Base-by-base conservation (phyloP, 1,139 yeast species). In the Arxiozyma heterogenica region DNA sequence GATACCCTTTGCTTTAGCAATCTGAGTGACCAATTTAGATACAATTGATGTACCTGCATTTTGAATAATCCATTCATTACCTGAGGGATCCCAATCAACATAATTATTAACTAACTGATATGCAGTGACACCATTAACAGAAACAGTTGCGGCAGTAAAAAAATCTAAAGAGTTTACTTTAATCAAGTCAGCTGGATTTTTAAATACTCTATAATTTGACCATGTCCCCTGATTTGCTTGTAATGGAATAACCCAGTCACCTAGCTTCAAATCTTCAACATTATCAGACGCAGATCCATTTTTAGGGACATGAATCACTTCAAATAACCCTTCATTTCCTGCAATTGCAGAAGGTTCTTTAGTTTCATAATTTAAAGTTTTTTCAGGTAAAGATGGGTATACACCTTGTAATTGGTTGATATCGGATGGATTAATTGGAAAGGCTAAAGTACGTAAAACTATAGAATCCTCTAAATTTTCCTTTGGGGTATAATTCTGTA, bases 41-140 rank as follows among this genome's bases (percentile, higher is more conserved):
- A 93, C 98, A 23, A 95, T 95, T 8, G 96, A 88, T 61, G 89
- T 93, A 45, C 96, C 98, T 43, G 97, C 98, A 66, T 93, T 93
- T 71, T 93, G 98, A 59, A 94, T 83, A 62, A 93, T 81, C 96
- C 96, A 94, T 69, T 93, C 97, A 47, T 67, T 67, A 9, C 58
- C 61, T 12, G 91, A 93, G 2, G 82, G 66, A 50, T 73, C 61
- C 69, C 87, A 76, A 50, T 81, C 75, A 50, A 77, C 79, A 66
- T 81, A 88, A 67, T 84, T 80, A 30, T 84, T 84, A 57, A 93
- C 83, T 87, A 94, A 80, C 70, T 89, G 88, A 65, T 83, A 88
- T 0, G 98, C 98, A 9, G 97, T 88, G 56, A 87, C 79, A 2
- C 98, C 98, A 68, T 93, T 93, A 52, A 94, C 97, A 11, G 88